Percentiles rank a stretch among this genome's conserved stretches.
phyloP scores from a whole-genome alignment of 306 rosid species.

The Argentina anserina region DNA sequence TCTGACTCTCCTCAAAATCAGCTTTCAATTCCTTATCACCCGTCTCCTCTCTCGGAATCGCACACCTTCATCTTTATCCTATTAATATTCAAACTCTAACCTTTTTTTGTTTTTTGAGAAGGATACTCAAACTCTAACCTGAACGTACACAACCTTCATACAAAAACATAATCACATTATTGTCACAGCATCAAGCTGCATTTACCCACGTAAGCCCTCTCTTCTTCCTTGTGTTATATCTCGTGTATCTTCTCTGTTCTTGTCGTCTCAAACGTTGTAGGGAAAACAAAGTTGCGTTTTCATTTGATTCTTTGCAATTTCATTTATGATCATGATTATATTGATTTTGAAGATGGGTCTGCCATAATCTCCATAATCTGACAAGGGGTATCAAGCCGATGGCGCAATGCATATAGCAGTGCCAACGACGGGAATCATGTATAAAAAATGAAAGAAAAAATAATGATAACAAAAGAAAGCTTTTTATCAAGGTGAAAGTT shows the following conservation, averaged over 20 bases:
- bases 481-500: neutral
- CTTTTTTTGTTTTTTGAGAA: too few species aligned
- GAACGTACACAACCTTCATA: too few species aligned
- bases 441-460: neutral
- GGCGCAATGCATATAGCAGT: neutral
- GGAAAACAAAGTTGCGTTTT: neutral
- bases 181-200: neutral
- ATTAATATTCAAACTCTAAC: too few species aligned
- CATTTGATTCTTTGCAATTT: neutral
- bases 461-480: neutral
- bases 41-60: conserved; percentile 11
- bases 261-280: neutral
- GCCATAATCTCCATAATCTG: neutral
- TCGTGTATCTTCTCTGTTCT: neutral
- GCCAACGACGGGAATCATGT: neutral
- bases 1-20: conserved; percentile 11
- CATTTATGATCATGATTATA: neutral
- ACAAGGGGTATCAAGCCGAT: neutral
- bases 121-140: too few species aligned
- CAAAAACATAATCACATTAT: neutral
- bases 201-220: conserved; percentile 6
- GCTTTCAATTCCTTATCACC: neutral
- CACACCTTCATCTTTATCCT: neutral
- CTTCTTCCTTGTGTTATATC: neutral
- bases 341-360: neutral